Evolutionary conservation across 2,329 filamentous ascomycete genomes (phyloP).

Genomic region (Bipolaris zeicola): DNA sequence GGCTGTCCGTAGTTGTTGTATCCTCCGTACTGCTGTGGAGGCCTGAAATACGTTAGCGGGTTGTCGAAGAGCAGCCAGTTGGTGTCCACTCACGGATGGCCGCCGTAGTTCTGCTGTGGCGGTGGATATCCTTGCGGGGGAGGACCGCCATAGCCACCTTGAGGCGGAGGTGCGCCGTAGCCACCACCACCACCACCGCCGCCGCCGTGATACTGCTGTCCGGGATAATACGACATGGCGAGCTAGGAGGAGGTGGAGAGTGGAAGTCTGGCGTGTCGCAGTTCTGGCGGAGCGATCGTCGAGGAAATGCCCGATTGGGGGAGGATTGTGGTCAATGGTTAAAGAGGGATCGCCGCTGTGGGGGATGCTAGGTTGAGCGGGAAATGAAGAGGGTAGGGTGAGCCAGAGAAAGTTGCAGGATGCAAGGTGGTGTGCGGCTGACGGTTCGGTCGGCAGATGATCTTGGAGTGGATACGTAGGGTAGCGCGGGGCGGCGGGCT

Average conservation of each 20-base stretch:
- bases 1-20: slow-evolving; percentile 47
- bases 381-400: slow-evolving; percentile 7
- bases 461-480: slow-evolving; percentile 10
- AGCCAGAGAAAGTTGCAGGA: slow-evolving; percentile 9
- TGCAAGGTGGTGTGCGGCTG: slow-evolving; percentile 20
- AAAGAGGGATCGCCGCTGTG: slow-evolving; percentile 2
- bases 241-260: slow-evolving; percentile 7
- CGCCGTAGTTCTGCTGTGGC: slow-evolving; percentile 39
- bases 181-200: slow-evolving; percentile 13
- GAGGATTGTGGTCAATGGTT: slow-evolving; percentile 3
- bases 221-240: slow-evolving; percentile 51
- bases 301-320: slow-evolving; percentile 10
- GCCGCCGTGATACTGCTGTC: slow-evolving; percentile 50
- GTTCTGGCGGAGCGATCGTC: slow-evolving; percentile 9
- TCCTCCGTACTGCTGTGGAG: slow-evolving; percentile 47
- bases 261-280: slow-evolving; percentile 2
- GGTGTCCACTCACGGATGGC: slow-evolving; percentile 33
- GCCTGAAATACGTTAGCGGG: slow-evolving; percentile 26
- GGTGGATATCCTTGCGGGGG: slow-evolving; percentile 39
- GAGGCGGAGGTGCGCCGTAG: slow-evolving; percentile 50
- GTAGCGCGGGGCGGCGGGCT: slow-evolving; percentile 24
- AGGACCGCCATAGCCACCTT: slow-evolving; percentile 39
- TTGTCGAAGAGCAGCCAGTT: background rate
- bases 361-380: background rate
- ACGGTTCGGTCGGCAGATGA: slow-evolving; percentile 11